Base-by-base conservation (phyloP, 2,329 filamentous ascomycete genomes). In the Beauveria scarabaeidicola region DNA sequence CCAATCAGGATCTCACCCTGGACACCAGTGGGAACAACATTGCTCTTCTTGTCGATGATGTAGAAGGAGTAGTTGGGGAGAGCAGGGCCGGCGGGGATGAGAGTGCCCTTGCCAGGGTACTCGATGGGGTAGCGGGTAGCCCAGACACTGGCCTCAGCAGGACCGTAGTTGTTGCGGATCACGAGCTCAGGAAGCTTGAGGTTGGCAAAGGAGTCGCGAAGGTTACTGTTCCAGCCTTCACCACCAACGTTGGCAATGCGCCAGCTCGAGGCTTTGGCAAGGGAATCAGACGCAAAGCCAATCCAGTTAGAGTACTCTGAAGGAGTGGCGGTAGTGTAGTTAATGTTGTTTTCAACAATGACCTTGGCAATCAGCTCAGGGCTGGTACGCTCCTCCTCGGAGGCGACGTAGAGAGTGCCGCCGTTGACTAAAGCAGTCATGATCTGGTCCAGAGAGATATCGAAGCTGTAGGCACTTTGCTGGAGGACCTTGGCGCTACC, bases 391-490 rank as follows among this genome's bases (percentile, higher is more conserved):
- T 60, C 54, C 0, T 60, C 50, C 5, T 63, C 51, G 0, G 73
- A 66, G 0, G 70, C 73, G 4, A 80, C 63, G 23, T 70, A 63
- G 0, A 79, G 56, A 1, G 61, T 68, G 1, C 72, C 76, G 0
- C 75, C 76, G 25, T 68, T 68, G 9, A 64, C 63, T 1, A 79
- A 65, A 0, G 71, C 70, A 3, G 64, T 63, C 52, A 76, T 69
- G 7, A 71, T 69, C 62, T 79, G 73, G 3, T 62, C 62, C 1
- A 77, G 44, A 0, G 75, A 74, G 60, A 77, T 64, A 56, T 79
- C 76, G 63, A 79, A 79, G 10, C 67, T 69, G 29, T 67, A 69
- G 0, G 75, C 67, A 17, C 68, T 75, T 60, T 77, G 74, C 54
- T 77, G 74, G 1, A 78, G 66, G 0, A 73, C 67, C 0, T 61